phyloP scores from a whole-genome alignment of 768 basidiomycete species.

The Amanita rubescens region DNA sequence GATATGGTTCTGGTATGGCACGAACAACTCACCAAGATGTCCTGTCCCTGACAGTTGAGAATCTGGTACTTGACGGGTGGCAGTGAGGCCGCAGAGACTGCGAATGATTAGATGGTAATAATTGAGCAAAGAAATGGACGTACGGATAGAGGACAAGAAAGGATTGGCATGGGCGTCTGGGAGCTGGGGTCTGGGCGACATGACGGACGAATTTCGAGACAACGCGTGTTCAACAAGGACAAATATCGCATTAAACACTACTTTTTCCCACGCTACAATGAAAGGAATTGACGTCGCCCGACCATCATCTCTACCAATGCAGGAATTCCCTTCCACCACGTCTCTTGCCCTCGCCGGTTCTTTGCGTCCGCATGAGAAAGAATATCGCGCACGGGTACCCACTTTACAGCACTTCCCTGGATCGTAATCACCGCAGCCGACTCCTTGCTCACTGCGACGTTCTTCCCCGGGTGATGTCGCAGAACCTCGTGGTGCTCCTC shows the following conservation, averaged over 20 bases:
- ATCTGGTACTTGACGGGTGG: constrained; percentile 90
- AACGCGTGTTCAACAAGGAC: constrained; percentile 18
- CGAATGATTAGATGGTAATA: constrained; percentile 10
- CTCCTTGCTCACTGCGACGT: constrained; percentile 49
- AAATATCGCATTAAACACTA: constrained; percentile 20
- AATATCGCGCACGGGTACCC: constrained; percentile 84
- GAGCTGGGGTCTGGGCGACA: constrained; percentile 43
- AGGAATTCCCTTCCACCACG: constrained; percentile 74
- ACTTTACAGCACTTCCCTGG: constrained; percentile 70
- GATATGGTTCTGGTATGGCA: no score
- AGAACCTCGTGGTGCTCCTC: constrained; percentile 68
- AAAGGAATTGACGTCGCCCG: constrained; percentile 52
- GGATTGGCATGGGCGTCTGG: constrained; percentile 46
- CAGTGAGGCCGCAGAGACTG: constrained; percentile 33
- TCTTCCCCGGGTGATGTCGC: constrained; percentile 41
- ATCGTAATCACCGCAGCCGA: constrained; percentile 89
- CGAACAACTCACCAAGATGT: constrained; percentile 46
- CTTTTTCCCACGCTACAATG: constrained; percentile 26
- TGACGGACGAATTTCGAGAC: constrained; percentile 14
- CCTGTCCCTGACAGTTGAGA: constrained; percentile 77
- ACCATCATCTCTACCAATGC: constrained; percentile 68
- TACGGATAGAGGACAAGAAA: constrained; percentile 36
- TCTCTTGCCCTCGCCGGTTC: constrained; percentile 69
- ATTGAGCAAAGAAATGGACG: constrained; percentile 13
- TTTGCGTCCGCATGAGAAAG: constrained; percentile 84